A percentile compares a stretch with the other conserved stretches of the same genome.
phyloP scores from a whole-genome alignment of 306 rosid species.

The Oxytropis ochrocephala region DNA sequence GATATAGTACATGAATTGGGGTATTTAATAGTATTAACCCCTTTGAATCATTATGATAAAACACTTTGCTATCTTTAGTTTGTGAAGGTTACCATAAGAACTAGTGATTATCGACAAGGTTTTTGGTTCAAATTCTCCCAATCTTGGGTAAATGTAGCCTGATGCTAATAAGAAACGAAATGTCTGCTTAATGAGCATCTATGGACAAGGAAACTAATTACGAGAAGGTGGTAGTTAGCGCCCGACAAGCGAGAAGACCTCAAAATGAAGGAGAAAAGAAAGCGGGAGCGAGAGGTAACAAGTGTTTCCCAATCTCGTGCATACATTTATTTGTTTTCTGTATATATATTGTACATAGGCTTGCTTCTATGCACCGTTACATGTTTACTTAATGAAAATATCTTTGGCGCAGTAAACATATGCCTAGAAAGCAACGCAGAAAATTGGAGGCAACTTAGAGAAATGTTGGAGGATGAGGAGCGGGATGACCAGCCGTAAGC shows the following conservation, averaged over 20 bases:
- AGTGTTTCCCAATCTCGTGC: not conserved
- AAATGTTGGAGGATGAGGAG: slow-evolving; percentile 82
- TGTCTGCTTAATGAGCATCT: slow-evolving; percentile 42
- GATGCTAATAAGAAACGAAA: not conserved
- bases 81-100: not conserved
- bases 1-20: too few species aligned
- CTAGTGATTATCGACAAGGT: not conserved
- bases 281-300: slow-evolving; percentile 79
- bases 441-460: slow-evolving; percentile 94
- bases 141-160: not conserved
- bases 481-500: slow-evolving; percentile 39
- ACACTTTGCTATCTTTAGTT: not conserved
- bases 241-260: slow-evolving; percentile 77
- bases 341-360: not conserved
- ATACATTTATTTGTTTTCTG: not conserved
- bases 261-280: slow-evolving; percentile 81
- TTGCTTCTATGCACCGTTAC: not conserved
- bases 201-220: slow-evolving; percentile 38
- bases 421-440: slow-evolving; percentile 89
- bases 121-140: not conserved
- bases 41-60: too few species aligned
- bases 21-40: too few species aligned
- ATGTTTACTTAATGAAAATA: not conserved
- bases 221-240: slow-evolving; percentile 58
- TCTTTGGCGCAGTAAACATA: slow-evolving; percentile 53